Evolutionary conservation across 768 basidiomycete genomes (phyloP), one percentile per base, ranked within the genome.

Genomic region (Lentinula sp.): DNA sequence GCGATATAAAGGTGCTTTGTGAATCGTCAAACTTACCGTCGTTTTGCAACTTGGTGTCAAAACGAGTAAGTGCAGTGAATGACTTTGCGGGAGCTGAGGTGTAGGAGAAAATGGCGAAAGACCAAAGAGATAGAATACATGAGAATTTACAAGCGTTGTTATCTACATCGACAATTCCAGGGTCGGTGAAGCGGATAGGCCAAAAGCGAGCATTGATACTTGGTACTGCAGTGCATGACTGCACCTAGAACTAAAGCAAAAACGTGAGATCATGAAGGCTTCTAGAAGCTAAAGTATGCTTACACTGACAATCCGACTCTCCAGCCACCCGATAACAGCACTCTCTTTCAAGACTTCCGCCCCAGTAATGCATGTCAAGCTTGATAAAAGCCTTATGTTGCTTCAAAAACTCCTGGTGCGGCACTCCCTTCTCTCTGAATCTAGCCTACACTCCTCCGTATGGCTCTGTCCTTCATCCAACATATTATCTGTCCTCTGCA

Each of bases 91-190:
- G 23, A 23, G 23, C 23, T 23, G 46, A 35, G 39, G 6, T 16
- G 51, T 15, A 1, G 41, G 6, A 20, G 23, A 41, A 6, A 62
- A 37, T 15, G 59, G 48, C 2, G 54, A 61, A 13, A 66, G 51
- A 23, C 65, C 67, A 39, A 67, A 49, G 23, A 67, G 65, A 60
- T 67, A 68, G 63, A 66, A 68, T 7, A 63, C 63, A 54, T 61
- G 1, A 54, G 15, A 50, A 50, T 46, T 45, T n/a, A 41, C 45
- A 13, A 4, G 8, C 48, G 33, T 60, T 13, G 1, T 50, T 20
- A 13, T 20, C 53, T 42, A 50, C 16, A 41, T 61, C 53, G 35
- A 20, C 54, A 28, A 58, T 20, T 15, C 51, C 32, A 15, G 39
- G 49, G 36, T 67, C 66, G 10, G 54, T 63, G 41, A 68, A 56